Percentiles rank a stretch among this genome's conserved stretches.
phyloP scores from a whole-genome alignment of 108 stramenopile species.

The Pseudonitzschia multiseries region DNA sequence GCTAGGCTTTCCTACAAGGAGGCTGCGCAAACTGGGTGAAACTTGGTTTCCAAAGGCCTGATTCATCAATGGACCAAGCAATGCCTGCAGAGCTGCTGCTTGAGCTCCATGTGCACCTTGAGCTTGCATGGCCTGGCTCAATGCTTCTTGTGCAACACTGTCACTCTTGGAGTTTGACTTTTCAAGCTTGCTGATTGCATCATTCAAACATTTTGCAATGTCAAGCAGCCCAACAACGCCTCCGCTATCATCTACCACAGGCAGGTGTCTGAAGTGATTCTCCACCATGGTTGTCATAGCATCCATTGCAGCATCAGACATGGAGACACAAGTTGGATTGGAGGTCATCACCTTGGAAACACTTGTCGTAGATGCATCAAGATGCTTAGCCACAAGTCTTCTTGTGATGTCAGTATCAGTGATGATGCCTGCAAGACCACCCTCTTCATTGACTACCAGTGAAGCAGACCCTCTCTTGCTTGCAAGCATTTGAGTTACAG shows the following conservation, averaged over 20 bases:
- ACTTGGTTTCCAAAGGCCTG: conserved; percentile 74
- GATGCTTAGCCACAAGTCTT: conserved; percentile 72
- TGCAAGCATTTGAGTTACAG: conserved; percentile 62
- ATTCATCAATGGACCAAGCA: conserved; percentile 66
- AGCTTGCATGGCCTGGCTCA: conserved; percentile 53
- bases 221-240: conserved; percentile 89
- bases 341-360: conserved; percentile 84
- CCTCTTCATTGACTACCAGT: conserved; percentile 54
- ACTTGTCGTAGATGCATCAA: conserved; percentile 57
- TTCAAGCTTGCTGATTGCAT: conserved; percentile 90
- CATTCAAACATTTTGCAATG: conserved; percentile 94
- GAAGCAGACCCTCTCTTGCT: conserved; percentile 70
- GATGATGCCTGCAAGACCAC: conserved; percentile 75
- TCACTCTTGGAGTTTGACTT: conserved; percentile 57
- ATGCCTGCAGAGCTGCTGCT: conserved; percentile 63
- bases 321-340: conserved; percentile 83
- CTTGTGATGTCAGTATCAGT: conserved; percentile 84
- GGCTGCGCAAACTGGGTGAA: conserved; percentile 68
- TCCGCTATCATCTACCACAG: conserved; percentile 84
- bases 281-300: conserved; percentile 94
- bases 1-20: conserved; percentile 69
- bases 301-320: conserved; percentile 87
- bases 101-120: conserved; percentile 73
- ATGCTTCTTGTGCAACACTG: conserved; percentile 62
- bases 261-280: conserved; percentile 91